Base-by-base conservation (phyloP, 352 stramenopile species). In the Phytopythium ostracodes region DNA sequence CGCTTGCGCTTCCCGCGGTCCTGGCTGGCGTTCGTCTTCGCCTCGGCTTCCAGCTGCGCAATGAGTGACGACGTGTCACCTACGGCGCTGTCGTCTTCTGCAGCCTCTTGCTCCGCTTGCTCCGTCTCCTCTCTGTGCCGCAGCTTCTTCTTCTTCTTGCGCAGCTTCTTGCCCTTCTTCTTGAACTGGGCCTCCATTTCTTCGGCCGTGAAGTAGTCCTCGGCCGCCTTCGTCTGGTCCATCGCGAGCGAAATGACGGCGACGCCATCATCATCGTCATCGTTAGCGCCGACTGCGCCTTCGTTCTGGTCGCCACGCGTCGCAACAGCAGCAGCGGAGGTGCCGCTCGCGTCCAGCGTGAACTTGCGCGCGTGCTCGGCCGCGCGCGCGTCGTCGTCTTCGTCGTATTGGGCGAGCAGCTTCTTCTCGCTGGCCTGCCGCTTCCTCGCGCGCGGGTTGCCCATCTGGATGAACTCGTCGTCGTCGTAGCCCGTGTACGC, bases 401-500 rank as follows among this genome's bases (percentile, higher is more conserved):
- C 84, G 56, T 97, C 89, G 64, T 97, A 97, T n/a, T 97, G 91
- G 0, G 81, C 74, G 42, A 97, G 54, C 29, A 97, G 56, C 27
- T 79, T 81, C 0, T 42, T 58, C 8, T 27, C 47, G 24, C 15
- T 2, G 15, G 71, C 68, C 61, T 63, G 68, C 22, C 46, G 70
- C 51, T 79, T 81, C 61, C 81, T 80, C 11, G 60, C 40, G 20
- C 57, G 43, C 24, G 38, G 49, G 9, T 65, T 66, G n/a, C 82
- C 76, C 62, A 92, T 75, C 59, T 92, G 79, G 63, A 98, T 81
- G 71, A 99, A 99, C 73, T 99, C 97, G 62, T 98, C 96, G 72
- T 99, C 96, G 71, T 99, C 97, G 65, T 94, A 98, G 0, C 90
- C 97, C 14, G 88, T 87, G 79, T 99, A 99, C 52, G 96, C 81